Percentiles rank a stretch among this genome's conserved stretches.
Conservation (phyloP, 176 grass and related monocot genomes). For the Dendrocalamus sinicus region DNA sequence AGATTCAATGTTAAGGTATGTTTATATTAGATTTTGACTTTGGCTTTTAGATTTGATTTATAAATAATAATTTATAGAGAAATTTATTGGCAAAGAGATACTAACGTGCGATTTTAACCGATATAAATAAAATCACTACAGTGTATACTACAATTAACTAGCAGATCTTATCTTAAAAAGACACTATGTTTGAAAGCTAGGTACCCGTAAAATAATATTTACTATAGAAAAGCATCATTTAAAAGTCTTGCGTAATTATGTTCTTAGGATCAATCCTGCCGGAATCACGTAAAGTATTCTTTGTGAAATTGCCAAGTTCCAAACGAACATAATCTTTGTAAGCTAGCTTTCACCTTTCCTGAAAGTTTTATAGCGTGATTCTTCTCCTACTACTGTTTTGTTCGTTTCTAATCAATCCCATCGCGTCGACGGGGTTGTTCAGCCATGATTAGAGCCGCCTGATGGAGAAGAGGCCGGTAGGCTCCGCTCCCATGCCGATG, state of each 20-base stretch:
- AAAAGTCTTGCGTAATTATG: not conserved
- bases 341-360: not conserved
- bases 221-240: too few relatives aligned
- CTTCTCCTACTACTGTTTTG: not conserved
- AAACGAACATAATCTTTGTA: not conserved
- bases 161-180: too few relatives aligned
- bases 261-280: not conserved
- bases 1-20: not conserved
- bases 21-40: too few relatives aligned
- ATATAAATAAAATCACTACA: too few relatives aligned
- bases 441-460: not conserved
- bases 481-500: not conserved
- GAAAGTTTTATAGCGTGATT: not conserved
- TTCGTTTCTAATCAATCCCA: not conserved
- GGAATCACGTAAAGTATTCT: not conserved
- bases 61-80: too few relatives aligned
- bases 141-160: too few relatives aligned
- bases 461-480: not conserved
- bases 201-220: too few relatives aligned
- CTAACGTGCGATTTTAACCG: accelerated
- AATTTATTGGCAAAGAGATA: too few relatives aligned
- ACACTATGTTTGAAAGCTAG: too few relatives aligned
- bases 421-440: not conserved
- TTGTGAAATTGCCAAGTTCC: not conserved
- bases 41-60: too few relatives aligned